Evolutionary conservation across 371 early-diverging fungal species (phyloP).

Genomic region (Mucor plumbeus): DNA sequence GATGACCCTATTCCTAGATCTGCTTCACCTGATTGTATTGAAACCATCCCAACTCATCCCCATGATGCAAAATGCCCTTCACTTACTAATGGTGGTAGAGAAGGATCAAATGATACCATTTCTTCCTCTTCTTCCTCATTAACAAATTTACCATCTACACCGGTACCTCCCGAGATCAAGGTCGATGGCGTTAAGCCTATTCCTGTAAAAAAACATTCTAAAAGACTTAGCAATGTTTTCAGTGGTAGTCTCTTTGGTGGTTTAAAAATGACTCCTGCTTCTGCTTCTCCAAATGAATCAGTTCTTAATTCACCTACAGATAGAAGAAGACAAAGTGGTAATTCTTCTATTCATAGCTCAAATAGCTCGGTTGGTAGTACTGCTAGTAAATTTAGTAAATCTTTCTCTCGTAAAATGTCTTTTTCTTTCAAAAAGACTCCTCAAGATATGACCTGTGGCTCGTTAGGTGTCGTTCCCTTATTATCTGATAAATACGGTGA

Average conservation of each 20-base stretch:
- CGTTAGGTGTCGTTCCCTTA: conserved; percentile 28
- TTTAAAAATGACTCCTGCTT: conserved; percentile 25
- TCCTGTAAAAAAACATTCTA: conserved; percentile 24
- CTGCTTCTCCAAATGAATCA: conserved; percentile 12
- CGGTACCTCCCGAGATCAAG: conserved; percentile 19
- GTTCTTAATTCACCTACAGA: conserved; percentile 5
- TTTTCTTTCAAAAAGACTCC: conserved; percentile 16
- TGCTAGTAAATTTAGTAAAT: conserved; percentile 27
- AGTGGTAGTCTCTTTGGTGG: conserved; percentile 24
- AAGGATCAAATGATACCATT: conserved; percentile 29
- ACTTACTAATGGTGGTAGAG: conserved; percentile 17
- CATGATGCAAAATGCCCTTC: conserved; percentile 14
- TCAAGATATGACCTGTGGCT: conserved; percentile 28
- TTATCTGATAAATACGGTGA: conserved; percentile 43
- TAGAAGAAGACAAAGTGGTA: conserved; percentile 17
- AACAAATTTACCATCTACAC: conserved; percentile 8
- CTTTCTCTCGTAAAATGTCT: conserved; percentile 25
- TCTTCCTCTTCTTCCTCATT: conserved; percentile 29
- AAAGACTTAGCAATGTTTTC: conserved; percentile 26
- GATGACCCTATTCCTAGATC: conserved; percentile 31
- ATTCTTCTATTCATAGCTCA: conserved; percentile 20
- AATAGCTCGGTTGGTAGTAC: conserved; percentile 31
- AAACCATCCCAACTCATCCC: conserved; percentile 7
- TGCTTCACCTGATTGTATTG: conserved; percentile 24
- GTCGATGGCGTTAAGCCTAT: conserved; percentile 10